Evolutionary conservation across 2,329 filamentous ascomycete genomes (phyloP).

Genomic region (Arthrinium phaeospermum): DNA sequence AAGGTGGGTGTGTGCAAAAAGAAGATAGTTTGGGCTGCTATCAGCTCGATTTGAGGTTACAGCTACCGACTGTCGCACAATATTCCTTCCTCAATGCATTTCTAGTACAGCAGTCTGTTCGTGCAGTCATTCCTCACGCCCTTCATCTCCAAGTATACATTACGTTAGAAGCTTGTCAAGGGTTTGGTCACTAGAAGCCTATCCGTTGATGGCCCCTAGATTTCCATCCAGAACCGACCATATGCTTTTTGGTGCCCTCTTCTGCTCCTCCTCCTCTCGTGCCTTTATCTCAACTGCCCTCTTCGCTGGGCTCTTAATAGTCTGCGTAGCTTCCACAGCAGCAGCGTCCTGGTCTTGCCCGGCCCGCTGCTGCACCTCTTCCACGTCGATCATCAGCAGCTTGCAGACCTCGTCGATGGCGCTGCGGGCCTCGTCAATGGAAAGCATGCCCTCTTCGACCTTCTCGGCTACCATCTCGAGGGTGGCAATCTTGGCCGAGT

Average conservation of each 20-base stretch:
- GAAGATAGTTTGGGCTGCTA: not conserved
- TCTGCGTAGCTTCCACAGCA: conserved; percentile 35
- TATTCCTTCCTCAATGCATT: not conserved
- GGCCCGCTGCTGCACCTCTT: conserved; percentile 28
- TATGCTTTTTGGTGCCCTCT: conserved; percentile 38
- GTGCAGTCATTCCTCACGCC: too few relatives aligned
- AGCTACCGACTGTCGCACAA: too few relatives aligned
- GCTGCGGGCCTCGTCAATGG: conserved; percentile 58
- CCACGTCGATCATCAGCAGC: conserved; percentile 43
- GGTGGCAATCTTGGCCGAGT: conserved; percentile 64
- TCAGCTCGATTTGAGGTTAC: not conserved
- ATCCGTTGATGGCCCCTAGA: conserved; percentile 54
- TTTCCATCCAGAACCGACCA: conserved; percentile 61
- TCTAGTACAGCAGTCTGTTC: not conserved
- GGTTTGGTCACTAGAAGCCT: not conserved
- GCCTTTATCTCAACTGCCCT: conserved; percentile 30
- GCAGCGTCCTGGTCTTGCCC: conserved; percentile 31
- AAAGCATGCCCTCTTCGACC: conserved; percentile 63
- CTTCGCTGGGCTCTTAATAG: conserved; percentile 24
- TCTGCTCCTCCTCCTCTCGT: conserved; percentile 28
- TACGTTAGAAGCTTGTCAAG: not conserved
- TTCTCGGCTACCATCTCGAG: conserved; percentile 64
- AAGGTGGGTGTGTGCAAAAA: not conserved
- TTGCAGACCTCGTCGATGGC: conserved; percentile 55
- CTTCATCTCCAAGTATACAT: not conserved